These are phyloP conservation scores for Aspergillus sp. DNA, from an alignment of 2,329 filamentous ascomycete species.

Conservation along the genomic window DNA sequence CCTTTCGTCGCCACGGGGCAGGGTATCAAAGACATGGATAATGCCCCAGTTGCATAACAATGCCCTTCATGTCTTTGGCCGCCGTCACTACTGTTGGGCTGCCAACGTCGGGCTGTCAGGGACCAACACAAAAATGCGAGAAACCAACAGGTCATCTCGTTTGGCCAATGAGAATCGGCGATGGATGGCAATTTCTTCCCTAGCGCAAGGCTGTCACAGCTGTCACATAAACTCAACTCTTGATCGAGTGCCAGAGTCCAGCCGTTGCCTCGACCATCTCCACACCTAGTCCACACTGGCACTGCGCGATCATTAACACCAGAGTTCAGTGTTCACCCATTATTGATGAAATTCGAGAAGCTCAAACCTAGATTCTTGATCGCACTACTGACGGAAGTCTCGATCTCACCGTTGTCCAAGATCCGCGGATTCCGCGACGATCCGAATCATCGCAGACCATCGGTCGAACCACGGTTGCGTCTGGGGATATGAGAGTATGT, in stretches of 20 bases:
- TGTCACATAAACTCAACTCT: slow-evolving; percentile 7
- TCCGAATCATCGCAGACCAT: background rate
- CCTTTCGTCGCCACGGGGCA: background rate
- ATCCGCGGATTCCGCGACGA: background rate
- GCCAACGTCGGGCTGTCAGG: background rate
- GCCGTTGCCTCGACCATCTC: background rate
- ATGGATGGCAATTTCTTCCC: background rate
- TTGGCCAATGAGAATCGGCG: background rate
- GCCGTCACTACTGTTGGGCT: background rate
- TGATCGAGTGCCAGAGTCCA: background rate
- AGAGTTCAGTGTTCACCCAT: background rate
- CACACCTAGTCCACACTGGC: background rate
- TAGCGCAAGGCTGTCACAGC: slow-evolving; percentile 8
- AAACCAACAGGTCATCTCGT: background rate
- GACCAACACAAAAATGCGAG: background rate
- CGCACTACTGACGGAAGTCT: too few relatives aligned
- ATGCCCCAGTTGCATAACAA: background rate
- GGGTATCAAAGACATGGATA: background rate
- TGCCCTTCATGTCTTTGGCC: background rate
- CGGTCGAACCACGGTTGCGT: background rate
- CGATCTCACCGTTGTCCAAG: background rate
- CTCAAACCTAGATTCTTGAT: too few relatives aligned
- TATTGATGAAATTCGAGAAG: background rate
- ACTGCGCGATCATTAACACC: background rate
- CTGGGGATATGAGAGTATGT: background rate